Conservation (phyloP, 805 yeast genomes). For the Wickerhamiella domercqiae region DNA sequence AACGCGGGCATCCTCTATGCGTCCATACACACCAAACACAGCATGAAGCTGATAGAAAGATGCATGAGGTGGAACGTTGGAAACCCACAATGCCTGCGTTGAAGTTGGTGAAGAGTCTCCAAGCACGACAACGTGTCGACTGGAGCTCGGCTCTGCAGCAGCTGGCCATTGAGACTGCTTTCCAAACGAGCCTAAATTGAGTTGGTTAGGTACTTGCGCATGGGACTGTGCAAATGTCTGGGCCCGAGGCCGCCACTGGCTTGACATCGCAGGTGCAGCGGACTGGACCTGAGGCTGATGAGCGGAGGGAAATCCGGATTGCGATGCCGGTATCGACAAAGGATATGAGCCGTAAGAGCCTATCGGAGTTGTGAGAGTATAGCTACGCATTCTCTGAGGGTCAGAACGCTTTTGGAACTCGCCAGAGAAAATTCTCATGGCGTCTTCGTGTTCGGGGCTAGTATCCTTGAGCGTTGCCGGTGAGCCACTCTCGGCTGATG, state of each 20-base stretch:
- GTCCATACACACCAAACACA: constrained; percentile 48
- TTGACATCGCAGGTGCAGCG: neutral
- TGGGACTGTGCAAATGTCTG: constrained; percentile 11
- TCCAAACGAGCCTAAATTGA: constrained; percentile 11
- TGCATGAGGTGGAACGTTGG: constrained; percentile 55
- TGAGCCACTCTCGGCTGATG: neutral
- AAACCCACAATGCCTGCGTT: constrained; percentile 50
- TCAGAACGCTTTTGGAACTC: constrained; percentile 22
- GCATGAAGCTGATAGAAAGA: constrained; percentile 44
- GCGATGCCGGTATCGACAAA: neutral
- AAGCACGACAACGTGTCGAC: constrained; percentile 6
- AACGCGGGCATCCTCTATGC: constrained; percentile 43
- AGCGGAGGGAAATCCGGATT: neutral
- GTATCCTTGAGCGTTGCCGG: too few relatives aligned
- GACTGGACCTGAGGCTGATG: neutral
- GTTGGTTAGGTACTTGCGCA: constrained; percentile 7
- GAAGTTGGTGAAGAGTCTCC: constrained; percentile 16
- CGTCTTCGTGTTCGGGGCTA: constrained; percentile 11
- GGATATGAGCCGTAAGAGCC: constrained; percentile 3
- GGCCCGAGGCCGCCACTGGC: constrained; percentile 17
- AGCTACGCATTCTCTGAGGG: constrained; percentile 20
- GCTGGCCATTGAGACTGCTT: constrained; percentile 9
- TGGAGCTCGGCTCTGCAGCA: constrained; percentile 4
- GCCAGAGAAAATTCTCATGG: constrained; percentile 19
- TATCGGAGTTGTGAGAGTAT: constrained; percentile 14